These are phyloP conservation scores for Sinapis alba DNA, from an alignment of 441 rosid genomes.

Conservation along the genomic window DNA sequence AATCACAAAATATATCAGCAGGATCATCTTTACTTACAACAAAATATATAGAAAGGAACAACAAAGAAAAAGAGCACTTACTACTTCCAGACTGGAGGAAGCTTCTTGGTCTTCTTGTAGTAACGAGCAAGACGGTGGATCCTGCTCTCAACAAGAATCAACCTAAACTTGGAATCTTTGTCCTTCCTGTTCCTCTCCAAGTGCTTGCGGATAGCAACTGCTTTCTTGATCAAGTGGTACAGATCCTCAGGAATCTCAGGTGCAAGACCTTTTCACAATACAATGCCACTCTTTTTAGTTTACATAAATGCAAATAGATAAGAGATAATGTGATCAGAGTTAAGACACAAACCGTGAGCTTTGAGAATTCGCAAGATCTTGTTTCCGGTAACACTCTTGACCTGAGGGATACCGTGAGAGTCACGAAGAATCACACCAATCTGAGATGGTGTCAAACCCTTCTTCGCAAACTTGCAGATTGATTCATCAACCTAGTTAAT, in stretches of 20 bases:
- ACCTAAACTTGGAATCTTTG: constrained; percentile 70
- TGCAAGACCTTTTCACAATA: constrained; percentile 49
- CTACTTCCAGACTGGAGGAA: constrained; percentile 84
- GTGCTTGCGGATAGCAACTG: constrained; percentile 73
- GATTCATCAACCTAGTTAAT: constrained; percentile 49
- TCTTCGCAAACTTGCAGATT: constrained; percentile 50
- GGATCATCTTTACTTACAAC: not conserved
- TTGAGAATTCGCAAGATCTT: constrained; percentile 44
- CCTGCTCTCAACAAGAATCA: constrained; percentile 76
- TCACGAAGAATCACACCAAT: constrained; percentile 51
- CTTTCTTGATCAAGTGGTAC: constrained; percentile 75
- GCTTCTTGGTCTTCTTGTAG: constrained; percentile 84
- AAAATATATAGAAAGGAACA: not conserved
- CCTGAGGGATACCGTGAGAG: constrained; percentile 50
- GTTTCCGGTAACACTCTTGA: constrained; percentile 51
- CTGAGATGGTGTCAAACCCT: constrained; percentile 47
- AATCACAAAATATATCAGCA: not conserved
- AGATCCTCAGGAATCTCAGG: constrained; percentile 80
- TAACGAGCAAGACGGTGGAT: constrained; percentile 78
- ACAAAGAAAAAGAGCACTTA: constrained; percentile 39
- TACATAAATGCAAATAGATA: not conserved
- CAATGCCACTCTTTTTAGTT: not conserved
- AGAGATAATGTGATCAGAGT: not conserved
- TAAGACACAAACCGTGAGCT: constrained; percentile 45
- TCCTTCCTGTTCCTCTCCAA: constrained; percentile 76